These are phyloP conservation scores for Anisogramma anomala DNA, from an alignment of 2,329 filamentous ascomycete genomes.

Conservation along the genomic window DNA sequence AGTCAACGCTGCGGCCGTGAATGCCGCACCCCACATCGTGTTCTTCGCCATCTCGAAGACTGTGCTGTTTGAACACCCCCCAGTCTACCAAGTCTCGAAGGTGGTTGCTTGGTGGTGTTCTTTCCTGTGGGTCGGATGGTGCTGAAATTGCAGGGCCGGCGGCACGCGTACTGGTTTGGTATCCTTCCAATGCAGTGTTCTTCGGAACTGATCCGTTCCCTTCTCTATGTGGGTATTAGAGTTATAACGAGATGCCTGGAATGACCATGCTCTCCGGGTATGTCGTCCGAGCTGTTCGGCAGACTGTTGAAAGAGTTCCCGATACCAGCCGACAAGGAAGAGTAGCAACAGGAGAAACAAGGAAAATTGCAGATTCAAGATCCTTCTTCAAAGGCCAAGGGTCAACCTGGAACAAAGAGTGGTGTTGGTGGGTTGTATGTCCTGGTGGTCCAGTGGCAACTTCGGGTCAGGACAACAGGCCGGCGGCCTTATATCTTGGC, in stretches of 20 bases:
- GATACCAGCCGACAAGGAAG: conserved; percentile 14
- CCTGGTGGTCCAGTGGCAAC: conserved; percentile 1
- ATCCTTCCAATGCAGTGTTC: conserved; percentile 6
- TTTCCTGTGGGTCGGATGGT: background rate
- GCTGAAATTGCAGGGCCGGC: background rate
- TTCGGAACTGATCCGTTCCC: conserved; percentile 7
- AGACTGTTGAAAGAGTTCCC: conserved; percentile 13
- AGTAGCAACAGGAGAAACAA: conserved; percentile 15
- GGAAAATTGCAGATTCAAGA: conserved; percentile 17
- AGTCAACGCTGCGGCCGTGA: conserved; percentile 27
- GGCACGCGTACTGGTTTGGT: conserved; percentile 8
- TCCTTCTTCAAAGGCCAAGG: conserved; percentile 32
- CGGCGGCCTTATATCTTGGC: conserved; percentile 2
- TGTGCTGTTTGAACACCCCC: background rate
- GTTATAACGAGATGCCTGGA: conserved; percentile 10
- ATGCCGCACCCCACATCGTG: conserved; percentile 17
- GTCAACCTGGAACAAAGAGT: conserved; percentile 39
- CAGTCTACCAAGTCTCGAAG: background rate
- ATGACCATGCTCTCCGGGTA: conserved; percentile 6
- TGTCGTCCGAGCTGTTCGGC: conserved; percentile 12
- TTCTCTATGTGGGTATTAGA: conserved; percentile 14
- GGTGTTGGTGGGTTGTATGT: conserved; percentile 3
- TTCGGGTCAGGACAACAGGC: background rate
- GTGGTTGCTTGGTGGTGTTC: background rate
- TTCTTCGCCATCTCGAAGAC: conserved; percentile 18